A percentile compares a stretch with the other conserved stretches of the same genome.
These are phyloP conservation scores for Fomitiporia mediterranea DNA, from an alignment of 1,284 basidiomycete species.

Conservation along the genomic window DNA sequence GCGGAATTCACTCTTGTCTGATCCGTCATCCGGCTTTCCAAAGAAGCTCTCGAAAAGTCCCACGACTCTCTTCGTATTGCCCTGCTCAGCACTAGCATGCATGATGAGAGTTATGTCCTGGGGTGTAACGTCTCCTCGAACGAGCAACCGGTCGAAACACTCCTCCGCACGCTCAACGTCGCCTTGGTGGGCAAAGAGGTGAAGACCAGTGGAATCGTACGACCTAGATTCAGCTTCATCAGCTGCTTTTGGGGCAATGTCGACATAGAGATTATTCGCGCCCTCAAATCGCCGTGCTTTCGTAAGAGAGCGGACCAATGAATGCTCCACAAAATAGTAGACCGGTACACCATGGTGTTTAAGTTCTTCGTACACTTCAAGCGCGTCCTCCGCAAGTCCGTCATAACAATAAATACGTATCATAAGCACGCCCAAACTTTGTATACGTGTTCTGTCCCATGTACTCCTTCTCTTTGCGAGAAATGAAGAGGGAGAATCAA, in stretches of 20 bases:
- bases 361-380: slow-evolving; percentile 43
- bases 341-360: slow-evolving; percentile 33
- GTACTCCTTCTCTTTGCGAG: neutral
- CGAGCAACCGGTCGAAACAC: slow-evolving; percentile 38
- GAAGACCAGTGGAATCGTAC: slow-evolving; percentile 45
- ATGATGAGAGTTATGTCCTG: slow-evolving; percentile 44
- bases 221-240: slow-evolving; percentile 24
- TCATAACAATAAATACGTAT: slow-evolving; percentile 3
- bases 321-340: slow-evolving; percentile 29
- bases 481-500: slow-evolving; percentile 8
- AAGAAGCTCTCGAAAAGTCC: slow-evolving; percentile 54
- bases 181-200: slow-evolving; percentile 49
- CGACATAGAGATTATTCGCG: slow-evolving; percentile 41
- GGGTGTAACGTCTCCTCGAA: slow-evolving; percentile 28
- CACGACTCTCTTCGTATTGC: slow-evolving; percentile 39
- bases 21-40: slow-evolving; percentile 22
- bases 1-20: slow-evolving; percentile 25
- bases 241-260: slow-evolving; percentile 21
- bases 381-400: slow-evolving; percentile 26
- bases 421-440: neutral
- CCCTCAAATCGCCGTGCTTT: slow-evolving; percentile 34
- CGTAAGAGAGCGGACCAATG: slow-evolving; percentile 44
- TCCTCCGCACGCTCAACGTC: slow-evolving; percentile 39
- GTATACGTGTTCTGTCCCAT: neutral
- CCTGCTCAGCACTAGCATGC: slow-evolving; percentile 48